Evolutionary conservation across 116 monocot species (phyloP).

Genomic region (Trichopus zeylanicus): DNA sequence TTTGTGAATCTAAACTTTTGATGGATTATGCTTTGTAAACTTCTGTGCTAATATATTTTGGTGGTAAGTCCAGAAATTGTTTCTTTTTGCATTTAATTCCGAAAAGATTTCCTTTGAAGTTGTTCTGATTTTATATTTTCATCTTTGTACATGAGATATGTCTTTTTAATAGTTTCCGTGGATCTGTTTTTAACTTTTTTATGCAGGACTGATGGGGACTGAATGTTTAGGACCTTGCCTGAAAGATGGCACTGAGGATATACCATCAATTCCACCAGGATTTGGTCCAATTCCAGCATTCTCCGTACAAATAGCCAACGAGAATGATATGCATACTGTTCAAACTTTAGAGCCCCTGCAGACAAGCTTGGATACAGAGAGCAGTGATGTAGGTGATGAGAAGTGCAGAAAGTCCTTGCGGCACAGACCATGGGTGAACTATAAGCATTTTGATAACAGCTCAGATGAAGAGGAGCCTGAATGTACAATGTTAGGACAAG

Average conservation of each 20-base stretch:
- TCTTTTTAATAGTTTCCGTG: neutral
- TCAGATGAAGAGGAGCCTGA: slow-evolving; percentile 57
- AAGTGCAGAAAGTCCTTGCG: slow-evolving; percentile 44
- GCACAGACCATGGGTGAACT: slow-evolving; percentile 56
- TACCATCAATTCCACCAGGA: slow-evolving; percentile 50
- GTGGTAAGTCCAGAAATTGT: neutral
- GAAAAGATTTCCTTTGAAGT: too few species aligned
- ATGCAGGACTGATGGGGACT: slow-evolving; percentile 32
- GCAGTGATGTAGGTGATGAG: slow-evolving; percentile 12
- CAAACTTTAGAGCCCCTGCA: slow-evolving; percentile 11
- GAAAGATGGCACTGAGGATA: slow-evolving; percentile 27
- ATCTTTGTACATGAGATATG: too few species aligned
- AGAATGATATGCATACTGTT: slow-evolving; percentile 6
- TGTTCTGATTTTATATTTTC: too few species aligned
- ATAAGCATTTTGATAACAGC: slow-evolving; percentile 39
- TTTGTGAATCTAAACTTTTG: neutral
- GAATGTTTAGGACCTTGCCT: slow-evolving; percentile 22
- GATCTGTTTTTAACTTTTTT: neutral
- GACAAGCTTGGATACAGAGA: slow-evolving; percentile 8
- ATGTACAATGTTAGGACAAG: slow-evolving; percentile 20
- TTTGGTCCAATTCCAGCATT: slow-evolving; percentile 29
- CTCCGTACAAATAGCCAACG: slow-evolving; percentile 37
- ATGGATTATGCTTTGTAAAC: neutral
- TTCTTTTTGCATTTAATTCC: too few species aligned
- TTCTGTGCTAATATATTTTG: neutral